Conservation (phyloP, 78 protist genomes). For the Dictyostelium purpureum region DNA sequence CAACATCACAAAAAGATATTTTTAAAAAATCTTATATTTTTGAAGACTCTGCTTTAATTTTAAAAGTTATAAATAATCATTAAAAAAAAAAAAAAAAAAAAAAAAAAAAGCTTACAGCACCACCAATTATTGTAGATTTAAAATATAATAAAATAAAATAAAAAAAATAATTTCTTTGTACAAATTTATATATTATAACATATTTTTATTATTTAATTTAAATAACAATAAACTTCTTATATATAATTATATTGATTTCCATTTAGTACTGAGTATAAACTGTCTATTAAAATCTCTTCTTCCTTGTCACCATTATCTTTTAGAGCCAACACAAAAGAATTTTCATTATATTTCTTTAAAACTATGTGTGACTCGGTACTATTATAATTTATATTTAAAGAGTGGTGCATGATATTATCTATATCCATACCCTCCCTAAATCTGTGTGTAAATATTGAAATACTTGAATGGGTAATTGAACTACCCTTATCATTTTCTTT, state of each 20-base stretch:
- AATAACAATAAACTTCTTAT: background rate
- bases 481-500: background rate
- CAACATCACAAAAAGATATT: background rate
- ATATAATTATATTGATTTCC: background rate
- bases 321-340: background rate
- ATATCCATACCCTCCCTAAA: background rate
- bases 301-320: background rate
- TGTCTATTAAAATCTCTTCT: background rate
- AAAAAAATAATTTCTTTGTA: too few species aligned
- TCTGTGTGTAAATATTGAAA: background rate
- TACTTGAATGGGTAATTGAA: background rate
- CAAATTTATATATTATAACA: too few species aligned
- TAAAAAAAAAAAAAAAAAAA: too few species aligned
- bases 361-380: background rate
- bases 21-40: conserved; percentile 1
- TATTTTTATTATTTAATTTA: too few species aligned
- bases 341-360: background rate
- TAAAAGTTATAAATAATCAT: conserved; percentile 11
- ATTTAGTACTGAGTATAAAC: background rate
- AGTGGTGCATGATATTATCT: background rate
- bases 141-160: too few species aligned
- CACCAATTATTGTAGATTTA: too few species aligned
- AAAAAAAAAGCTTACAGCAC: too few species aligned
- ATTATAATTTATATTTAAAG: background rate
- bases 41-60: background rate